Evolutionary conservation across 768 basidiomycete genomes (phyloP).

Genomic region (Suillus clintonianus): DNA sequence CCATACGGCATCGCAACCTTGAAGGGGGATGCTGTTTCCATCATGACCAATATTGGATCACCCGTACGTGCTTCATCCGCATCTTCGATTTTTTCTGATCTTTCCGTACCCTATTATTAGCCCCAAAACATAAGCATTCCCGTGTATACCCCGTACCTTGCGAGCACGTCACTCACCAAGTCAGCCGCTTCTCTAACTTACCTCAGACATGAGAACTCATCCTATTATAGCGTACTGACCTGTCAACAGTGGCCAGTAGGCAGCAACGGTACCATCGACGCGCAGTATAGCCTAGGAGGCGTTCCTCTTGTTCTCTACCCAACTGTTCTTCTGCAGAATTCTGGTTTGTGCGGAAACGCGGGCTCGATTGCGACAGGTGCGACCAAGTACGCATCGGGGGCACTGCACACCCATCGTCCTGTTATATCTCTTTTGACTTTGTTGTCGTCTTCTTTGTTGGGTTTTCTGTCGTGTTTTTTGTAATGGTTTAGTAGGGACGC

Average conservation of each 20-base stretch:
- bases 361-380: not conserved
- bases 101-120: constrained; percentile 31
- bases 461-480: constrained; percentile 3
- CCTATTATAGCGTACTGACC: constrained; percentile 52
- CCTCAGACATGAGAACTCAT: constrained; percentile 2
- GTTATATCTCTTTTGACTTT: not conserved
- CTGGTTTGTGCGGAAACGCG: constrained; percentile 38
- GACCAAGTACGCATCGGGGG: constrained; percentile 9
- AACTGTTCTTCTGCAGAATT: constrained; percentile 31
- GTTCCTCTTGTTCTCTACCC: constrained; percentile 58
- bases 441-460: constrained; percentile 9
- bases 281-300: constrained; percentile 67
- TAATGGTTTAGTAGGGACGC: not conserved
- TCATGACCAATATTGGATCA: constrained; percentile 74
- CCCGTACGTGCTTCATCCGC: constrained; percentile 46
- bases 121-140: constrained; percentile 58
- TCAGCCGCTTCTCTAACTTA: constrained; percentile 32
- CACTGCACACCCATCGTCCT: not conserved
- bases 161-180: constrained; percentile 56
- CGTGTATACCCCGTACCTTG: constrained; percentile 55
- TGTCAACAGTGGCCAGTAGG: constrained; percentile 72
- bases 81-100: not conserved
- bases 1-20: constrained; percentile 58
- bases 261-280: constrained; percentile 59
- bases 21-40: constrained; percentile 62